A percentile compares a stretch with the other conserved stretches of the same genome.
Evolutionary conservation across 495 filamentous ascomycete genomes (phyloP).

Genomic region (Aspergillus baeticus): DNA sequence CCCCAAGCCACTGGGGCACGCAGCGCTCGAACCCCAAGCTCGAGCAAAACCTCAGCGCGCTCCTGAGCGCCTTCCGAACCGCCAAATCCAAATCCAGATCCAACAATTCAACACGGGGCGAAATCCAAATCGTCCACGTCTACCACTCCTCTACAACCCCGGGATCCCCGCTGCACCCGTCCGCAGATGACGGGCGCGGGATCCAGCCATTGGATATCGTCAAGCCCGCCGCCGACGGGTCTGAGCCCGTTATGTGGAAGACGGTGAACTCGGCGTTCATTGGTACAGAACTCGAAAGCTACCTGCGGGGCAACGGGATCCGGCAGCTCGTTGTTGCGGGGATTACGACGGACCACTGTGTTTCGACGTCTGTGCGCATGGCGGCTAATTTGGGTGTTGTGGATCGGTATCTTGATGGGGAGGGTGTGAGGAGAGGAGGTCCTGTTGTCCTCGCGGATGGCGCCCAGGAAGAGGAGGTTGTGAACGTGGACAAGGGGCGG

Average conservation of each 20-base stretch:
- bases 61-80: slow-evolving; percentile 42
- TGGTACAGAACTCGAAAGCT: slow-evolving; percentile 41
- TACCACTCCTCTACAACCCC: slow-evolving; percentile 41
- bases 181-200: slow-evolving; percentile 15
- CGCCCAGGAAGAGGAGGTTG: slow-evolving; percentile 15
- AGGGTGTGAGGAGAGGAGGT: slow-evolving; percentile 18
- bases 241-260: slow-evolving; percentile 46
- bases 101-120: slow-evolving; percentile 6
- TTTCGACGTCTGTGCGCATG: slow-evolving; percentile 51
- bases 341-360: slow-evolving; percentile 51
- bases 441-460: not conserved
- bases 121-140: slow-evolving; percentile 45
- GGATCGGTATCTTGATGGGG: slow-evolving; percentile 23
- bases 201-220: slow-evolving; percentile 40
- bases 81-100: slow-evolving; percentile 8
- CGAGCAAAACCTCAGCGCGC: slow-evolving; percentile 40
- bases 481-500: slow-evolving; percentile 32
- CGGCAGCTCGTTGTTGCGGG: slow-evolving; percentile 43
- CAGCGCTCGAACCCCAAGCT: slow-evolving; percentile 45
- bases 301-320: slow-evolving; percentile 33
- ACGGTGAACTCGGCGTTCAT: slow-evolving; percentile 50
- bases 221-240: slow-evolving; percentile 34
- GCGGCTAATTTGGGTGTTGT: slow-evolving; percentile 48
- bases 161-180: slow-evolving; percentile 32
- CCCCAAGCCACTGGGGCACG: slow-evolving; percentile 43